Base-by-base conservation (phyloP, 441 rosid genomes). In the Metrosideros polymorpha region DNA sequence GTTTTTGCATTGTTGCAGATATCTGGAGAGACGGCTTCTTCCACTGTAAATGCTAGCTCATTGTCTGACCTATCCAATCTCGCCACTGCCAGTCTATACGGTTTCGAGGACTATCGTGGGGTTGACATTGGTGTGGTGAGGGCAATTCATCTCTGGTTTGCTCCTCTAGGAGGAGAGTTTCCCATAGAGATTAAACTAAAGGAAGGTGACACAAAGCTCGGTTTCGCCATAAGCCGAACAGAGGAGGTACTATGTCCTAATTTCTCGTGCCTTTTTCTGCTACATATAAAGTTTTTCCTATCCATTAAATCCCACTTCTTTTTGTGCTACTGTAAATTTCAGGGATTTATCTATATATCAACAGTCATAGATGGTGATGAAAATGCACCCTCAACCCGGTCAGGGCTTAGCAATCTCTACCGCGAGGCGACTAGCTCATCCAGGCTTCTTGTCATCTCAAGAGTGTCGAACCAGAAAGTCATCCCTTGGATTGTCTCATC, bases 401-500 rank as follows among this genome's bases (percentile, higher is more conserved):
- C 99, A 8, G 96, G 98, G 17, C 94, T 97, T 25, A 89, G 87
- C 82, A 51, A 91, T 59, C 91, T 95, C 5, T 94, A 95, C 94
- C 94, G 85, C 82, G 98, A 96, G 89, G 95, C 99, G 27, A 79
- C 83, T 24, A 90, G 89, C 10, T 86, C 95, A 10, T 93, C 96
- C 10, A 95, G 85, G 90, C 90, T 94, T 63, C 91, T 97, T 9
- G 96, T 96, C 4, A 89, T 97, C 32, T 97, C 99, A 29, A 90
- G 99, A 87, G 92, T 96, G 2, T 94, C 98, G 9, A 93, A 90
- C 92, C 94, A 96, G 87, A 97, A 95, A 88, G 98, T 96, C 66
- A 93, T 97, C 63, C 99, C 99, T 9, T 97, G 99, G 99, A 96
- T 95, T 93, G 98, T 94, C 27, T 96, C 99, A 3, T 93, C 99